Percentiles rank a stretch among this genome's conserved stretches.
phyloP scores from a whole-genome alignment of 1,284 basidiomycete species.

The Cryptococcus sp. region DNA sequence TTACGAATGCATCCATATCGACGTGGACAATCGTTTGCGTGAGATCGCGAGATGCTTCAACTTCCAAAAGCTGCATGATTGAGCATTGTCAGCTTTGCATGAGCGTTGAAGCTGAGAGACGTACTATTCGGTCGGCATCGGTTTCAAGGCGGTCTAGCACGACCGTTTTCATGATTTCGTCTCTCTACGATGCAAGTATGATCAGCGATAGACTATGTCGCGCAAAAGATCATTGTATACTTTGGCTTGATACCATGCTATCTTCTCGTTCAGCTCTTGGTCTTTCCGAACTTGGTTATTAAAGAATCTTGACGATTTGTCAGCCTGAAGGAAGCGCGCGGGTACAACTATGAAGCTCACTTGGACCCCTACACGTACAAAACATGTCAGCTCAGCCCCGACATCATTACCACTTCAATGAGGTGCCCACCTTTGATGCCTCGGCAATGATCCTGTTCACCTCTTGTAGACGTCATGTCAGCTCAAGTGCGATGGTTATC shows the following conservation, averaged over 20 bases:
- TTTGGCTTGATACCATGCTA: constrained; percentile 46
- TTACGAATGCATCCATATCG: constrained; percentile 52
- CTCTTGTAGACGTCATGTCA: constrained; percentile 28
- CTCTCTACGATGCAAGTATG: constrained; percentile 36
- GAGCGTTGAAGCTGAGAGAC: constrained; percentile 3
- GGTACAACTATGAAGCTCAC: constrained; percentile 17
- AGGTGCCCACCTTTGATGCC: constrained; percentile 42
- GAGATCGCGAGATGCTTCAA: constrained; percentile 77
- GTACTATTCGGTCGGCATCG: constrained; percentile 49
- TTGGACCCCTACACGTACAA: constrained; percentile 39
- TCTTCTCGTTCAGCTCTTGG: constrained; percentile 48
- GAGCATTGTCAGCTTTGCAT: constrained; percentile 1
- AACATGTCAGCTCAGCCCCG: neutral
- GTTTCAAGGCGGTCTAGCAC: constrained; percentile 32
- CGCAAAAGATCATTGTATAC: constrained; percentile 21
- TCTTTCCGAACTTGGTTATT: constrained; percentile 51
- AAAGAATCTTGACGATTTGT: constrained; percentile 37
- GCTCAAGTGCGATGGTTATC: neutral
- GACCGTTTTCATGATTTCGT: constrained; percentile 41
- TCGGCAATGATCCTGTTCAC: constrained; percentile 53
- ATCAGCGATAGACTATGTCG: neutral
- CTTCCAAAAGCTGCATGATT: constrained; percentile 63
- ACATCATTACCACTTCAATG: constrained; percentile 8
- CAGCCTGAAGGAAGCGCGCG: neutral
- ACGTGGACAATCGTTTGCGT: constrained; percentile 66